Evolutionary conservation across 495 filamentous ascomycete genomes (phyloP).

Genomic region (Penicillium paxilli): DNA sequence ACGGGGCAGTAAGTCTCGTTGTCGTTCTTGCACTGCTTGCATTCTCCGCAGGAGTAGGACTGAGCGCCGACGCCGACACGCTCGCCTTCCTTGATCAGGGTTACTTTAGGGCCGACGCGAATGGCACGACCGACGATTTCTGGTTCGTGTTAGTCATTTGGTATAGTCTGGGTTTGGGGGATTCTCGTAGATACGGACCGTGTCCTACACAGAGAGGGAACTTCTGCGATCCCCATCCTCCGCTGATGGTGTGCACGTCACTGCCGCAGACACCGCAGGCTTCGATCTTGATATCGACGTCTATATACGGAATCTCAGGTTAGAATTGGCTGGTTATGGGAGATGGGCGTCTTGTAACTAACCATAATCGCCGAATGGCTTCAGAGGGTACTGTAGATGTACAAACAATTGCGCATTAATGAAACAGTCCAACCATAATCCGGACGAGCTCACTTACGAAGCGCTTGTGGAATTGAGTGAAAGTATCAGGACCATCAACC

Average conservation of each 20-base stretch:
- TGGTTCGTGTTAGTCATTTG: constrained; percentile 6
- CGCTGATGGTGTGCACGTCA: constrained; percentile 76
- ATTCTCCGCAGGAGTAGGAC: constrained; percentile 69
- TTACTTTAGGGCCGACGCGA: constrained; percentile 68
- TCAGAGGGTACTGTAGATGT: constrained; percentile 64
- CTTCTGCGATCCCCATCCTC: constrained; percentile 71
- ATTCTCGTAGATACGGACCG: constrained; percentile 24
- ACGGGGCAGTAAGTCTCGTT: constrained; percentile 82
- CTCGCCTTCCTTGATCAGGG: constrained; percentile 67
- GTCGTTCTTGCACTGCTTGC: constrained; percentile 65
- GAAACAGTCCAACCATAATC: background rate
- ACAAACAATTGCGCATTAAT: background rate
- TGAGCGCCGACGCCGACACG: constrained; percentile 81
- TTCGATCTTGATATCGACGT: constrained; percentile 72
- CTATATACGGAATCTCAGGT: constrained; percentile 22
- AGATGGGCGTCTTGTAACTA: constrained; percentile 1
- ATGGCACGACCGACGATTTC: constrained; percentile 74
- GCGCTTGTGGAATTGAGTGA: constrained; percentile 63
- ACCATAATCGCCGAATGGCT: constrained; percentile 69
- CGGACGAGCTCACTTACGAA: constrained; percentile 45
- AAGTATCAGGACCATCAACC: constrained; percentile 60
- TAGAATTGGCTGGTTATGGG: background rate
- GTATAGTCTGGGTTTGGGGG: background rate
- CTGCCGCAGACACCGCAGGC: constrained; percentile 79
- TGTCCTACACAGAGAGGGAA: constrained; percentile 74